Base-by-base conservation (phyloP, 2,329 filamentous ascomycete species). In the Fusarium sp. region DNA sequence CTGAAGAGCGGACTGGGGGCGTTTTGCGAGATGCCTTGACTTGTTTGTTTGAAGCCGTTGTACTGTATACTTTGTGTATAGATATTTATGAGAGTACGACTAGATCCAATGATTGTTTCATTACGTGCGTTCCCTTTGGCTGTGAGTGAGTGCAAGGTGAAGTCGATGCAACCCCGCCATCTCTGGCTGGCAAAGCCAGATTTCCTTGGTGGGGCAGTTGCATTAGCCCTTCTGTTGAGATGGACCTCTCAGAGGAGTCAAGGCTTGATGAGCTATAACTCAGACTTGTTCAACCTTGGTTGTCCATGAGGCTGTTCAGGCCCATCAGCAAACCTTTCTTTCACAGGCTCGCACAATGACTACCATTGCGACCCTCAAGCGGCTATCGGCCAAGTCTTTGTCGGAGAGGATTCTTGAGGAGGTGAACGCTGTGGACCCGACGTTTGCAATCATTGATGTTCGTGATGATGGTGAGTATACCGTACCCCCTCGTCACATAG, bases 361-460 rank as follows among this genome's bases (percentile, higher is more conserved):
- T 58, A 89, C 89, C 8, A 87, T 95, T 63, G 86, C 89, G 42
- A 87, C 83, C 53, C 87, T 97, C 36, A 85, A 88, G 76, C 91
- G 90, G 80, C 91, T 97, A 77, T 88, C 89, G 11, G 91, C 92
- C 38, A 87, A 92, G 72, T 84, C 87, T n/a, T 90, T 97, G 61
- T 91, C 93, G 0, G 83, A 89, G 22, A 86, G 91, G 59, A 87
- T 96, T 17, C 87, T 91, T 27, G 85, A 86, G 16, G 84, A 87
- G 75, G 82, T 77, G 38, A 79, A 84, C 61, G 76, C 79, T 33
- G 73, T 79, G 59, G 81, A 85, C 67, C 83, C 81, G 65, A 84
- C 81, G 78, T 87, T 95, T 66, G 94, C 94, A 11, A 87, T 98
- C 40, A 89, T 98, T 67, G 96, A 98, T 81, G 96, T 98, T 9